These are phyloP conservation scores for Penicillium paxilli DNA, from an alignment of 495 filamentous ascomycete species.

Conservation along the genomic window DNA sequence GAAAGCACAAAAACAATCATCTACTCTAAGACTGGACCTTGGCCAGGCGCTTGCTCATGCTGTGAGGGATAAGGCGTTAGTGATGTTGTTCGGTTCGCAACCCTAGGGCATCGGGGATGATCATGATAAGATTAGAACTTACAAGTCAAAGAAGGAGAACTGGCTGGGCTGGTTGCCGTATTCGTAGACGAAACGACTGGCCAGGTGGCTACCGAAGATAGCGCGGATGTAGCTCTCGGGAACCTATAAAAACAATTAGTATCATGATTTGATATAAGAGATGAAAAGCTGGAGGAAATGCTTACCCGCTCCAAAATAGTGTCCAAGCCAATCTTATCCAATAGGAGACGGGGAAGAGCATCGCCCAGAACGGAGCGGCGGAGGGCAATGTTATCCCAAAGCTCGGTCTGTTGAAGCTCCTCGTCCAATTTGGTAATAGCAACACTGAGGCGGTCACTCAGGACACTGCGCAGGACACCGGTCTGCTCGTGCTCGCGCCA, in stretches of 20 bases:
- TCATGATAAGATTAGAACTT: constrained; percentile 38
- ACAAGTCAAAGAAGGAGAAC: constrained; percentile 99
- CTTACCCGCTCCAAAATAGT: constrained; percentile 76
- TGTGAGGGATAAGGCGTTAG: constrained; percentile 26
- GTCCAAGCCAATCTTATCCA: constrained; percentile 88
- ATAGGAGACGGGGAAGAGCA: constrained; percentile 79
- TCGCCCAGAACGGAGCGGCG: constrained; percentile 77
- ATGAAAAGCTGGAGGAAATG: constrained; percentile 8
- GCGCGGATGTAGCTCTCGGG: constrained; percentile 89
- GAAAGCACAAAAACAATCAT: constrained; percentile 3
- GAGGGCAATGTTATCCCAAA: constrained; percentile 84
- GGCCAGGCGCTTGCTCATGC: constrained; percentile 57
- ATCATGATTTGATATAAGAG: background rate
- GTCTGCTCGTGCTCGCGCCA: constrained; percentile 91
- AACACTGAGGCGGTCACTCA: constrained; percentile 83
- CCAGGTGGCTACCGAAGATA: constrained; percentile 94
- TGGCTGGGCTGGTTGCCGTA: constrained; percentile 90
- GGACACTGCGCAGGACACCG: constrained; percentile 71
- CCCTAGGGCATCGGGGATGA: background rate
- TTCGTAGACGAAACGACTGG: constrained; percentile 93
- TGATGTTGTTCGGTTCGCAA: background rate
- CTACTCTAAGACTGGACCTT: constrained; percentile 28
- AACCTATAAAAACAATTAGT: constrained; percentile 53
- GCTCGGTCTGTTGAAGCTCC: constrained; percentile 86
- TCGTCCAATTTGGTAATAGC: constrained; percentile 96